phyloP scores from a whole-genome alignment of 2,329 filamentous ascomycete genomes.

The Sporothrix sp. region DNA sequence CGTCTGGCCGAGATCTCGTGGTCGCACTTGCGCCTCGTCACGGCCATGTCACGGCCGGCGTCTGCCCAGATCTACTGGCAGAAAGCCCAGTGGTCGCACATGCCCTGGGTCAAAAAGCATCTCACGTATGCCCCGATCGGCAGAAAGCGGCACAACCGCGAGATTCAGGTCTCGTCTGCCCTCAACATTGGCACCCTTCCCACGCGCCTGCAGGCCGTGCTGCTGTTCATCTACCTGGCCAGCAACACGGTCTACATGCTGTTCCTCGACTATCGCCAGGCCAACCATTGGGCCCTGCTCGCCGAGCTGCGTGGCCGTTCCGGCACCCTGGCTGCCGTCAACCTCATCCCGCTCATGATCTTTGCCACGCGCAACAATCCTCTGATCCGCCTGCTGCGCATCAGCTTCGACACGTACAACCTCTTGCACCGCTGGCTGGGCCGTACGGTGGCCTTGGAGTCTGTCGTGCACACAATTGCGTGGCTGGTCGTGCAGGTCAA shows the following conservation, averaged over 20 bases:
- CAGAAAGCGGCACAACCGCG: slow-evolving; percentile 54
- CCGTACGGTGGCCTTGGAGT: slow-evolving; percentile 59
- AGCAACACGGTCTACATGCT: slow-evolving; percentile 57
- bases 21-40: slow-evolving; percentile 49
- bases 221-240: slow-evolving; percentile 46
- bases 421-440: slow-evolving; percentile 78
- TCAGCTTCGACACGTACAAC: slow-evolving; percentile 97
- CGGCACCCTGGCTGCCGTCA: slow-evolving; percentile 74
- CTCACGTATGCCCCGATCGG: slow-evolving; percentile 54
- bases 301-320: slow-evolving; percentile 80
- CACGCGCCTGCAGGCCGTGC: slow-evolving; percentile 50
- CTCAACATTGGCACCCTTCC: slow-evolving; percentile 51
- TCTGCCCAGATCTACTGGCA: slow-evolving; percentile 52
- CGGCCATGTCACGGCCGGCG: slow-evolving; percentile 44
- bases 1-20: slow-evolving; percentile 45
- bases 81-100: slow-evolving; percentile 46
- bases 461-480: slow-evolving; percentile 58
- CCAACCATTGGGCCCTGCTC: slow-evolving; percentile 53
- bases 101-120: slow-evolving; percentile 53
- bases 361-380: slow-evolving; percentile 91
- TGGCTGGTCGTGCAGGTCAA: slow-evolving; percentile 66
- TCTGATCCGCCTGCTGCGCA: slow-evolving; percentile 67
- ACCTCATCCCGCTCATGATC: slow-evolving; percentile 85
- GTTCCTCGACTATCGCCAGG: slow-evolving; percentile 47
- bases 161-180: slow-evolving; percentile 35